phyloP scores from a whole-genome alignment of 805 yeast genomes.

The Candida maesae region DNA sequence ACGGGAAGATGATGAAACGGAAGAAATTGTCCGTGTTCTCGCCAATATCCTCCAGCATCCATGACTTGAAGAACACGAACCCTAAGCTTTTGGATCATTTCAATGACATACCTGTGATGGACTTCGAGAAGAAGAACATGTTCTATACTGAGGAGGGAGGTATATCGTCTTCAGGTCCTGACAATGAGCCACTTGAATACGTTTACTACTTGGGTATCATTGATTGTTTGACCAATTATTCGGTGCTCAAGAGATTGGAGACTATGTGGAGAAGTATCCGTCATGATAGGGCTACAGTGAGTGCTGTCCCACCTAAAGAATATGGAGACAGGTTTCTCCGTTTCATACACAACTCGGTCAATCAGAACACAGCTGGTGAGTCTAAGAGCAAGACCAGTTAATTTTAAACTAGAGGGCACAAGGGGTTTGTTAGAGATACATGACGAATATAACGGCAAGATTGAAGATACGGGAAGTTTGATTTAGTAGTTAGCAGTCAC shows the following conservation, averaged over 20 bases:
- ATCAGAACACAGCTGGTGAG: slow-evolving; percentile 24
- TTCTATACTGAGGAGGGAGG: slow-evolving; percentile 87
- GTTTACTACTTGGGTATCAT: slow-evolving; percentile 91
- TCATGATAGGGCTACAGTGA: slow-evolving; percentile 65
- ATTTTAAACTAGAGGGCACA: too few relatives aligned
- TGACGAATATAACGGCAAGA: too few relatives aligned
- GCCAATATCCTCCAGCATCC: slow-evolving; percentile 25
- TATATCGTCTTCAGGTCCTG: slow-evolving; percentile 58
- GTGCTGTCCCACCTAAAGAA: slow-evolving; percentile 87
- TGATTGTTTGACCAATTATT: slow-evolving; percentile 85
- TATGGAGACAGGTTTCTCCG: slow-evolving; percentile 83
- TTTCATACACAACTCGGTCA: slow-evolving; percentile 51
- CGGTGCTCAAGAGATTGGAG: slow-evolving; percentile 70
- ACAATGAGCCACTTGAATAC: slow-evolving; percentile 56
- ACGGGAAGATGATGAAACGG: slow-evolving; percentile 27
- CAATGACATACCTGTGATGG: slow-evolving; percentile 40
- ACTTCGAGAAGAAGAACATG: slow-evolving; percentile 44
- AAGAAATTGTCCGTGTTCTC: slow-evolving; percentile 36
- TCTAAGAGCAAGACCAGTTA: slow-evolving; percentile 6
- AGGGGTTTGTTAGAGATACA: too few relatives aligned
- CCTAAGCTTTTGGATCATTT: slow-evolving; percentile 40
- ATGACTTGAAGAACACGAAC: slow-evolving; percentile 39
- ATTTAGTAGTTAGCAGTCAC: too few relatives aligned
- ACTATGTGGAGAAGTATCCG: slow-evolving; percentile 78
- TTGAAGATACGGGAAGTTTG: too few relatives aligned